Evolutionary conservation across 73 alveolate genomes (phyloP), one percentile per base, ranked within the genome.

Genomic region (Paramecium sonneborni): DNA sequence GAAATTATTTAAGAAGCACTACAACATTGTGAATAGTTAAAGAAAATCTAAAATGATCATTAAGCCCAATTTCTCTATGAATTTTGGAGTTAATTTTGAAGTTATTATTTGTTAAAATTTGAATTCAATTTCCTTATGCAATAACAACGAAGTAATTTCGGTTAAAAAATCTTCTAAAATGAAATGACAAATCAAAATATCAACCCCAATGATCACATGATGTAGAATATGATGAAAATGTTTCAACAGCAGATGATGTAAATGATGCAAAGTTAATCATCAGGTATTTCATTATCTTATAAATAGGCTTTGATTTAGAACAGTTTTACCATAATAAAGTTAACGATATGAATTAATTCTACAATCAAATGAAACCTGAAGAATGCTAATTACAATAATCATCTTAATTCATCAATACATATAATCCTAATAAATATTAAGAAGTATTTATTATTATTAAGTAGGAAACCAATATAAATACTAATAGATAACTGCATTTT

Each of bases 191-290:
- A 26, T 62, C 44, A 26, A 62, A 62, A 62, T 14, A 62, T 62
- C 84, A 62, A 62, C 20, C 84, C 84, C 30, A 74, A 74, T 14
- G 68, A 74, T 20, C 5, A 15, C 41, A 74, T 74, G 87, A 74
- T 74, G 87, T 18, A 74, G 44, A 39, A 79, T 21, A 79, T 79
- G 90, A 79, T 79, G 90, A 79, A 79, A 23, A 43, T 79, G 35
- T 79, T 79, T 41, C 24, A 74, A 37, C 34, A 39, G 20, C 43
- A 79, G 18, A 79, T 79, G 90, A 79, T 79, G 76, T 24, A 38
- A 46, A 79, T 79, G 90, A 79, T 79, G 90, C 44, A 44, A 30
- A 18, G 72, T 24, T 32, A 79, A 43, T 8, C 23, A 79, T 39
- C 44, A n/a, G 74, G 74, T 79, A 43, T 11, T 8, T 1, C 6